These are phyloP conservation scores for Linnemannia elongata DNA, from an alignment of 192 early-diverging fungal genomes.

Conservation along the genomic window DNA sequence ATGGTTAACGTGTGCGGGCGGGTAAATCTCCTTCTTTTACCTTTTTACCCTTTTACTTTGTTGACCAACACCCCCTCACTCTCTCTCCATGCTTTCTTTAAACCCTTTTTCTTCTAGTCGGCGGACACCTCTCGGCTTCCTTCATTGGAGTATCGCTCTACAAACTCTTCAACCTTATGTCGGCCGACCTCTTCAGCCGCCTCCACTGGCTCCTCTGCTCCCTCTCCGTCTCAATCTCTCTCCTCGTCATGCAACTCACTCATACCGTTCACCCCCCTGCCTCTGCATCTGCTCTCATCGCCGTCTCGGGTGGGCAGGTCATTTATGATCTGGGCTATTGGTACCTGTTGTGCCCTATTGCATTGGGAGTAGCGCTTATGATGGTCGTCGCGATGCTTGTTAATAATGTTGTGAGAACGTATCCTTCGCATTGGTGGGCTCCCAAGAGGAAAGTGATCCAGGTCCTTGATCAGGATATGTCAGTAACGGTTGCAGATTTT, in stretches of 20 bases:
- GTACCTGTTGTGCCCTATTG: conserved; percentile 60
- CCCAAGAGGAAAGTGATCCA: conserved; percentile 39
- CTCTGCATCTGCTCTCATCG: conserved; percentile 66
- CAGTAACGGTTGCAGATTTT: conserved; percentile 40
- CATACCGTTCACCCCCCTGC: conserved; percentile 69
- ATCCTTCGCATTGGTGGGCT: conserved; percentile 69
- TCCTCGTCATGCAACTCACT: conserved; percentile 67
- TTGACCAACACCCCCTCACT: not conserved
- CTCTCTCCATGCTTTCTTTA: conserved; percentile 1
- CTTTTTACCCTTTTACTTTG: too few species aligned
- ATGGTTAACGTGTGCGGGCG: not conserved
- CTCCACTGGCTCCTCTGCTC: conserved; percentile 68
- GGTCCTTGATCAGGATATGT: conserved; percentile 42
- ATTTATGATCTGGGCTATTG: conserved; percentile 62
- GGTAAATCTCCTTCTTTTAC: not conserved
- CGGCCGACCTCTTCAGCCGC: conserved; percentile 32
- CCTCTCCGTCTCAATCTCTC: conserved; percentile 60
- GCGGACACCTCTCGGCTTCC: conserved; percentile 62
- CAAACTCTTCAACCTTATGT: conserved; percentile 56
- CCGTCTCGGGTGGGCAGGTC: conserved; percentile 54
- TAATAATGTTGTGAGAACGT: conserved; percentile 67
- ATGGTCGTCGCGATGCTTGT: conserved; percentile 59
- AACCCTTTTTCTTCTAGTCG: conserved; percentile 10
- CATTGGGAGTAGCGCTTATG: conserved; percentile 59
- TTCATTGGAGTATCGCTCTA: conserved; percentile 60